Evolutionary conservation across 305 asterid genomes (phyloP), one percentile per base, ranked within the genome.

Genomic region (Fraxinus nigra): DNA sequence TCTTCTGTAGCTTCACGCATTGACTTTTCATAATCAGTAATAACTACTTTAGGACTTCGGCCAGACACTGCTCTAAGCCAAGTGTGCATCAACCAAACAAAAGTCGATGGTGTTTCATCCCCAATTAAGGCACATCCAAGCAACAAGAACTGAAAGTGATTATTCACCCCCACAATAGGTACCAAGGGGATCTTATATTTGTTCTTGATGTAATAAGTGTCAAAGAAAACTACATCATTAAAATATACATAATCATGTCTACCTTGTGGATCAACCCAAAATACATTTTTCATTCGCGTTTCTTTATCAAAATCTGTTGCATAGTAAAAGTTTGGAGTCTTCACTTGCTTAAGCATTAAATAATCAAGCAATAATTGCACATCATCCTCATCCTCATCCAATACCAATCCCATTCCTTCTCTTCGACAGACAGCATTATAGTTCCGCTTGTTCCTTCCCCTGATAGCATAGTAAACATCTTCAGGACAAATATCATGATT

Each of bases 21-120:
- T 28, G 85, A 79, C 61, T 65, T 83, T 22, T 81, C 77, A 35
- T 83, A 81, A 78, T 86, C 88, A 18, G 88, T 86, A 54, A 87
- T 87, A 76, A 89, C 81, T 54, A 83, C 88, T 80, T 75, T 83
- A 28, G 90, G 89, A 83, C 75, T 76, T 51, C 26, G 63, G 22
- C 84, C 87, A 75, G 83, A 43, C 51, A 89, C 87, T 67, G 91
- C 87, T 86, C 88, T 88, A 81, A 89, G 89, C 92, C 92, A 88
- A 22, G 90, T 85, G 82, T 82, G 85, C 89, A 89, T 82, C 81
- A 89, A 82, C 91, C 92, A 89, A 32, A 77, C 40, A 78, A 80
- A 85, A 76, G 87, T 79, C 20, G 88, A 84, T 48, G 38, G 73
- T 0, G 86, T 80, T 54, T 86, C 90, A 65, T 86, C 89, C 75